Base-by-base conservation (phyloP, 805 yeast genomes). In the Lachancea sp. region DNA sequence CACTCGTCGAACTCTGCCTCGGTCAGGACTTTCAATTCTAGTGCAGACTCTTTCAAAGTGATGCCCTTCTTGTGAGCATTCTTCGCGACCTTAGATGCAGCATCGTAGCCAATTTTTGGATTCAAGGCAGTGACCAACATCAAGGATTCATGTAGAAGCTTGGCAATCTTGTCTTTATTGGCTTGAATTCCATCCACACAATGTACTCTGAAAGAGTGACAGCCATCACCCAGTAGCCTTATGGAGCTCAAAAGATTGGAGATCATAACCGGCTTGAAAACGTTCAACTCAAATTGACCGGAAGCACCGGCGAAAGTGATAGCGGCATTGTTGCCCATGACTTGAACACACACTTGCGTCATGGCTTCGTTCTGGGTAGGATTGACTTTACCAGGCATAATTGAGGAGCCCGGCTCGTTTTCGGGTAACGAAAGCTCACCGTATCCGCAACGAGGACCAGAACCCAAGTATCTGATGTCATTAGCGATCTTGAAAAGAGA, bases 301-400 rank as follows among this genome's bases (percentile, higher is more conserved):
- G 95, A 85, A 28, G 98, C 97, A 61, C 98, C 98, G 32, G 96
- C 95, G 63, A 86, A 87, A 25, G 97, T 89, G 69, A 92, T 85
- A 49, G 96, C 78, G 33, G 96, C 69, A 69, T 92, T 81, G 80
- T 92, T 92, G 65, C 98, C 98, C 63, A 92, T 87, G 20, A 92
- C 97, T 74, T 92, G 98, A 49, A 92, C 78, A 63, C 96, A 88
- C 47, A 90, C 96, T 95, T 92, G 94, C 50, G 97, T 92, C 64
- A 92, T 71, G 41, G 98, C 98, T 75, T 92, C 98, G 67, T 89
- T 89, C 74, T 92, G 98, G 42, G 98, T 92, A 51, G 98, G 98
- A 77, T 92, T 92, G 49, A 92, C 97, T 72, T 92, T 92, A 64
- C 98, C 98, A 39, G 98, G 98, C 98, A 92, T 92, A 68, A 92